These are phyloP conservation scores for Paramecium caudatum DNA, from an alignment of 73 alveolate species.

Conservation along the genomic window DNA sequence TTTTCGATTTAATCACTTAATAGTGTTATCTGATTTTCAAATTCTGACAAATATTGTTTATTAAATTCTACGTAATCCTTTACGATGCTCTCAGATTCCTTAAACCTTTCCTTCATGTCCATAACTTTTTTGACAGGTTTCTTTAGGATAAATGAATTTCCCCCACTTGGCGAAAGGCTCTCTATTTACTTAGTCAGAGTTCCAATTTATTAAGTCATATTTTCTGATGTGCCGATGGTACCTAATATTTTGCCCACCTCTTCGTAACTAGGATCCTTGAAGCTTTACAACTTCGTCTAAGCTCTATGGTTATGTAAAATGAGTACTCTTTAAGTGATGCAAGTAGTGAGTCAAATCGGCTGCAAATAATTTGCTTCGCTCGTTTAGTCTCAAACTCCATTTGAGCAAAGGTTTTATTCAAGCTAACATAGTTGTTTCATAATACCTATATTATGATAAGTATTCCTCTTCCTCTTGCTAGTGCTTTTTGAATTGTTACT, in stretches of 20 bases:
- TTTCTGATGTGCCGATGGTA: neutral
- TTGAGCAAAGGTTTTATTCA: neutral
- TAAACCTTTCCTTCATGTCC: neutral
- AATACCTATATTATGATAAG: neutral
- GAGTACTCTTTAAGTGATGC: neutral
- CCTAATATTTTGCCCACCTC: neutral
- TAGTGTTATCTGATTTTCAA: neutral
- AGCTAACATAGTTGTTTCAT: neutral
- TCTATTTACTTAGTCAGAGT: neutral
- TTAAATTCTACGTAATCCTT: slow-evolving; percentile 19
- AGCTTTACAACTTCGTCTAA: no score
- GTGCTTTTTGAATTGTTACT: neutral
- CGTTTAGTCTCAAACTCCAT: neutral
- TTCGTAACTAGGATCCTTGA: no score
- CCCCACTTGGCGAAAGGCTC: neutral
- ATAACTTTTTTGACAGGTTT: neutral
- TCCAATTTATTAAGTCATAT: neutral
- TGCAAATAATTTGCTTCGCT: neutral
- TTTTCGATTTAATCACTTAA: neutral
- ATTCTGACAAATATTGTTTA: neutral
- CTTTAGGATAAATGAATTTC: neutral
- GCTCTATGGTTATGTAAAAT: no score
- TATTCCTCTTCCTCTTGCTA: neutral
- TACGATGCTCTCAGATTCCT: neutral
- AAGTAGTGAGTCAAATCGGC: neutral